These are phyloP conservation scores for Biscogniauxia mediterranea DNA, from an alignment of 2,329 filamentous ascomycete genomes.

Conservation along the genomic window DNA sequence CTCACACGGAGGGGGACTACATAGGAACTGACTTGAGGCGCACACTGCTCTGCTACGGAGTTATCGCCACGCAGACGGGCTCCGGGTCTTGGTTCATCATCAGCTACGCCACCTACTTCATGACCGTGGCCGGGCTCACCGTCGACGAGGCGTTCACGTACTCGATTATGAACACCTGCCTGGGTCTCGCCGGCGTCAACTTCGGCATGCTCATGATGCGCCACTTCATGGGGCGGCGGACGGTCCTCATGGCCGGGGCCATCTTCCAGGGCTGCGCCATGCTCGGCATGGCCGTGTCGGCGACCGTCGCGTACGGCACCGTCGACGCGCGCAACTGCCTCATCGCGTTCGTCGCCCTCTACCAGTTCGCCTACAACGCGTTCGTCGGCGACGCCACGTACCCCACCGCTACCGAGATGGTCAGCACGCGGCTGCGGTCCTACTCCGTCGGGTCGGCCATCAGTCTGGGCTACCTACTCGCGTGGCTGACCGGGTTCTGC, in stretches of 20 bases:
- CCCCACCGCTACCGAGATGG: conserved; percentile 42
- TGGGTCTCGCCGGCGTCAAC: conserved; percentile 49
- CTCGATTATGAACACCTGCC: conserved; percentile 48
- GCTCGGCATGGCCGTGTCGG: conserved; percentile 40
- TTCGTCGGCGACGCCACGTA: conserved; percentile 42
- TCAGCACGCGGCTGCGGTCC: conserved; percentile 42
- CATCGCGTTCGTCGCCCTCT: conserved; percentile 37
- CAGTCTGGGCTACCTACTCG: conserved; percentile 46
- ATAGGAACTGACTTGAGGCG: conserved; percentile 45
- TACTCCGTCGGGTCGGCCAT: conserved; percentile 51
- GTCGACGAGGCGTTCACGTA: conserved; percentile 47
- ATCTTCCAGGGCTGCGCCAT: conserved; percentile 43
- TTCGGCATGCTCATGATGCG: conserved; percentile 49
- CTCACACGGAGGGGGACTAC: not conserved
- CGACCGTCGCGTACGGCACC: conserved; percentile 28
- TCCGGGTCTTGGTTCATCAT: conserved; percentile 50
- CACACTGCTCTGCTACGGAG: conserved; percentile 48
- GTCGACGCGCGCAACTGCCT: conserved; percentile 32
- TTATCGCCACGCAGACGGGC: conserved; percentile 44
- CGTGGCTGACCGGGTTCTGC: conserved; percentile 35
- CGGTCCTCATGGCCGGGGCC: conserved; percentile 47
- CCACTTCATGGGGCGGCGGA: conserved; percentile 44
- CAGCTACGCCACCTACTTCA: conserved; percentile 49
- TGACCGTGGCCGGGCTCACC: conserved; percentile 39
- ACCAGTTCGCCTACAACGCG: conserved; percentile 37